Base-by-base conservation (phyloP, 2,329 filamentous ascomycete species). In the Diaporthe sp. region DNA sequence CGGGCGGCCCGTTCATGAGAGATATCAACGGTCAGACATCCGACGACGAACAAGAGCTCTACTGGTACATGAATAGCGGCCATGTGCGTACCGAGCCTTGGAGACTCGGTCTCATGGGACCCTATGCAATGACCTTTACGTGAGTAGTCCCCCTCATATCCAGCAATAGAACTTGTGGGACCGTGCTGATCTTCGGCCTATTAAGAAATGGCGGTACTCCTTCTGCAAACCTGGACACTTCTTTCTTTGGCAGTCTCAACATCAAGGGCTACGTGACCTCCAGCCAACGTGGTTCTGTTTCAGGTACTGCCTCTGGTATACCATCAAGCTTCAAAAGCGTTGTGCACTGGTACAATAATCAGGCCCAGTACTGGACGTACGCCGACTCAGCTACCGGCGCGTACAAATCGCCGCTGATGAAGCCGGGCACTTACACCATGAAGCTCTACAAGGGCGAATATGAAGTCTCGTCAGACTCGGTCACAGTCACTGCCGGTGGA, bases 11-110 rank as follows among this genome's bases (percentile, higher is more conserved):
- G 22, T 94, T 94, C 86, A 88, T 89, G 84, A 87, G 90, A 22
- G 91, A 93, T 77, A 93, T 93, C 82, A 89, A 93, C 83, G 86
- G 88, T 71, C 94, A 94, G 84, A 91, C 92, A 76, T 90, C 87
- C 22, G 90, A 90, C 7, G 84, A 82, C 53, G 89, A 87, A 77
- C 92, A 85, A 49, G 90, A 87, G 74, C 85, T 94, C 0, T 93
- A 92, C 82, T 92, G 90, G 83, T 94, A 93, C 84, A 92, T 93
- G 89, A 94, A 94, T 85, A 92, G 89, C 19, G 88, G 88, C 55
- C 92, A 94, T 76, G 88, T 87, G 2, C 88, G 91, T 81, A 93
- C 91, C 1, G 92, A 94, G 80, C 80, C 83, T 17, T 93, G 82
- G 83, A 88, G 92, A 44, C 89, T 88, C 81, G 92, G 92, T 5